phyloP scores from a whole-genome alignment of 2,329 filamentous ascomycete species.

The Monosporascus sp. region DNA sequence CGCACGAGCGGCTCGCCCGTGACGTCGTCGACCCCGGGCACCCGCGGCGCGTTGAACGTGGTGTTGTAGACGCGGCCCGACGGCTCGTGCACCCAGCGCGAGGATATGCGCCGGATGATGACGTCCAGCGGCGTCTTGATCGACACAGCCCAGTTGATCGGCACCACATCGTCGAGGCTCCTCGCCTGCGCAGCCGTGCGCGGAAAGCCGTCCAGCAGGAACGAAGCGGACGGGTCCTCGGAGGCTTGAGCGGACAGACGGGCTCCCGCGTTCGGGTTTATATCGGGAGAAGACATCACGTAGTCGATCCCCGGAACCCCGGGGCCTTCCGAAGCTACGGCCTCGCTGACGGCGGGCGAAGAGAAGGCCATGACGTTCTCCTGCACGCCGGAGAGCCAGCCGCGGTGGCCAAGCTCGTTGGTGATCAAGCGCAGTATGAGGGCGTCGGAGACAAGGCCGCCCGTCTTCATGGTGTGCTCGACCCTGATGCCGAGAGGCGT shows the following conservation, averaged over 20 bases:
- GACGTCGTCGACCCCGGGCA: constrained; percentile 77
- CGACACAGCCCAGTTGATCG: constrained; percentile 92
- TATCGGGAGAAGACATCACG: constrained; percentile 35
- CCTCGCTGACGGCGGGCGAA: constrained; percentile 36
- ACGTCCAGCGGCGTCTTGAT: constrained; percentile 80
- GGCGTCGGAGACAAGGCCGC: constrained; percentile 84
- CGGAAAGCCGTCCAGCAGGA: constrained; percentile 94
- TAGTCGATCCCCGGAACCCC: constrained; percentile 29
- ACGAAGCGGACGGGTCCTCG: constrained; percentile 74
- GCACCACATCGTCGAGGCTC: constrained; percentile 73
- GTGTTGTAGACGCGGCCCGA: constrained; percentile 95
- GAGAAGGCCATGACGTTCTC: constrained; percentile 49
- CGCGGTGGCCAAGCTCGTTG: constrained; percentile 77
- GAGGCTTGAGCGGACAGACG: constrained; percentile 40
- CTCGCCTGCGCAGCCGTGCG: constrained; percentile 76
- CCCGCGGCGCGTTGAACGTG: constrained; percentile 79
- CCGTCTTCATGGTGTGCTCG: constrained; percentile 80
- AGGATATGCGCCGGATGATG: constrained; percentile 83
- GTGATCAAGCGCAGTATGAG: constrained; percentile 91
- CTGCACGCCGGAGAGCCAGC: constrained; percentile 63
- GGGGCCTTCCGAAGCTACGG: constrained; percentile 31
- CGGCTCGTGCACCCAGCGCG: constrained; percentile 87
- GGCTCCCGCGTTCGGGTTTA: constrained; percentile 32
- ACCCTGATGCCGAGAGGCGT: constrained; percentile 89
- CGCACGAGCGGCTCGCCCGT: constrained; percentile 84